phyloP scores from a whole-genome alignment of 2,329 filamentous ascomycete species.

The Sarocladium kiliense region DNA sequence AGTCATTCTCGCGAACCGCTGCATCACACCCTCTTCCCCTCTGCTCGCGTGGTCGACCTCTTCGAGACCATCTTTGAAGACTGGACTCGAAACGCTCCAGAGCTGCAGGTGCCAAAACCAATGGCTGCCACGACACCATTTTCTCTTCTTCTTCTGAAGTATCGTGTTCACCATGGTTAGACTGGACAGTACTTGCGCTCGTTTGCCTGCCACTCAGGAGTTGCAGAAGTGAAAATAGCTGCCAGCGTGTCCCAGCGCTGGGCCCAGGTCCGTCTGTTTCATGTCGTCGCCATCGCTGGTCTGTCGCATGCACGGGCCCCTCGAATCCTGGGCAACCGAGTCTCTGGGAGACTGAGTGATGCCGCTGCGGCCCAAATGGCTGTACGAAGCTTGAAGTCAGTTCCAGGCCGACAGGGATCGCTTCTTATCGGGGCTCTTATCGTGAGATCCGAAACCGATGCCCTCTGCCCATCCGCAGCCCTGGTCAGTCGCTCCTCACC shows the following conservation, averaged over 20 bases:
- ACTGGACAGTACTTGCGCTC: too few relatives aligned
- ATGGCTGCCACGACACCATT: not conserved
- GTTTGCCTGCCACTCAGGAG: too few relatives aligned
- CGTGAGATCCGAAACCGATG: constrained; percentile 1
- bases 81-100: not conserved
- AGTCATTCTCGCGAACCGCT: not conserved
- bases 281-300: not conserved
- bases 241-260: not conserved
- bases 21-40: not conserved
- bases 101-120: not conserved
- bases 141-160: not conserved
- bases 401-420: not conserved
- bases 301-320: not conserved
- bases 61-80: not conserved
- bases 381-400: not conserved
- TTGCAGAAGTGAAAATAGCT: too few relatives aligned
- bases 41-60: not conserved
- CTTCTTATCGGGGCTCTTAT: constrained; percentile 2
- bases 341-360: not conserved
- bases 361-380: too few relatives aligned
- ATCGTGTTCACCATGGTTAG: too few relatives aligned
- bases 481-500: not conserved
- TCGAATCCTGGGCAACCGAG: not conserved
- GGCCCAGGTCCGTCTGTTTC: constrained; percentile 8
- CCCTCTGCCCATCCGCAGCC: not conserved